Evolutionary conservation across 176 grass and related monocot species (phyloP), one percentile per base, ranked within the genome.

Genomic region (Rhynchospora pubera): DNA sequence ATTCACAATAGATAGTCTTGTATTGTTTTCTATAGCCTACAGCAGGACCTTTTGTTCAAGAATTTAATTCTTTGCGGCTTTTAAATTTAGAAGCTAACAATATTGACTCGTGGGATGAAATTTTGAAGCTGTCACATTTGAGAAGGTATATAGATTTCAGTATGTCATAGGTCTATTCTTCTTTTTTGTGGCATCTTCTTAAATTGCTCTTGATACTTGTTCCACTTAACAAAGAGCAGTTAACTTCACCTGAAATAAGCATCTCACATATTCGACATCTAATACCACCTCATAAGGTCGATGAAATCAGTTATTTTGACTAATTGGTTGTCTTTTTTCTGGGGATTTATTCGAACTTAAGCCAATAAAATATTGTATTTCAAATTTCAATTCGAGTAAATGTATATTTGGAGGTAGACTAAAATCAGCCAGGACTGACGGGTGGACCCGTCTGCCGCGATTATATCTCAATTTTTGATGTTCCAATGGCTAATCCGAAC

Each of bases 61-160:
- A 92, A 89, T 94, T 94, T 57, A 51, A 62, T 65, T 69, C 64
- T 26, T 80, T 98, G 86, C 65, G 89, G 47, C 81, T 98, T 74
- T 83, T 98, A 83, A 98, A 98, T 91, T 90, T 98, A 63, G 95
- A 98, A 79, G 87, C 92, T 45, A 98, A 98, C 64, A 57, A 34
- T 28, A 85, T 98, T 83, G 87, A 87, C 81, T 94, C 87, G 82
- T 98, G 95, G 95, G 89, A 93, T 77, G 92, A 98, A 90, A 82
- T 98, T 64, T 63, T 98, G 62, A 98, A 98, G 74, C 62, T 98
- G 66, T 91, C 90, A 88, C 88, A 85, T 83, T 83, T 98, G 83
- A 91, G 75, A 88, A 94, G 92, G 95, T 94, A 91, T 56, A 24
- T 9, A 21, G 45, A 53, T 76, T 70, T 70, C 18, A 55, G 2